These are phyloP conservation scores for Gossypium davidsonii DNA, from an alignment of 441 rosid species.

Conservation along the genomic window DNA sequence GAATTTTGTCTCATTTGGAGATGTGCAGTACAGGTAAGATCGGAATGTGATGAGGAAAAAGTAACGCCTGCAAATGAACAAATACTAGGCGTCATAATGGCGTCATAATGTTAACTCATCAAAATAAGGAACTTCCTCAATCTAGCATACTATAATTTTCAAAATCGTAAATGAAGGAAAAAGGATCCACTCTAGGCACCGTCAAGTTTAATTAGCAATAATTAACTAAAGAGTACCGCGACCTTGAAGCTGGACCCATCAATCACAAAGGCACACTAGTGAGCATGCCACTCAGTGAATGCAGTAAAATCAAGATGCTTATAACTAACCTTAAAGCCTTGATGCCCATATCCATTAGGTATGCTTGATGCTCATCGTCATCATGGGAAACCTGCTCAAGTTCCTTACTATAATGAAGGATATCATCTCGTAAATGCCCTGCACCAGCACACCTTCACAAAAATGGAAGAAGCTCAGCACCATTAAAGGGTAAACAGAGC, in stretches of 20 bases:
- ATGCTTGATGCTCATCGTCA: slow-evolving; percentile 63
- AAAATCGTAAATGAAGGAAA: not conserved
- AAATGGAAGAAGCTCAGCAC: slow-evolving; percentile 19
- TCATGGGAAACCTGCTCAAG: slow-evolving; percentile 42
- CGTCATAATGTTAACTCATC: not conserved
- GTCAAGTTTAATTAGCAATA: not conserved
- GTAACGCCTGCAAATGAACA: slow-evolving; percentile 65
- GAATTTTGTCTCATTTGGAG: slow-evolving; percentile 52
- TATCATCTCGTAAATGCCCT: slow-evolving; percentile 85
- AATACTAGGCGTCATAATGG: not conserved
- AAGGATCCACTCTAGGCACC: not conserved
- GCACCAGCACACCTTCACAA: slow-evolving; percentile 82
- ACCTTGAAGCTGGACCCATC: not conserved
- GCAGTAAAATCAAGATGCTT: not conserved
- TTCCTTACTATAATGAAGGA: slow-evolving; percentile 60
- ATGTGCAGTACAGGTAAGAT: slow-evolving; percentile 73
- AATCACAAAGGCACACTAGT: not conserved
- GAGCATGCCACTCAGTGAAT: not conserved
- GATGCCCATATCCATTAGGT: slow-evolving; percentile 72
- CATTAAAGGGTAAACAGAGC: not conserved
- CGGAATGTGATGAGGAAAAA: slow-evolving; percentile 82
- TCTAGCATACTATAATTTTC: not conserved
- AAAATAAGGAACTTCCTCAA: not conserved
- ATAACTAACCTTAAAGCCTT: slow-evolving; percentile 81
- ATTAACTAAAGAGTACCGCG: not conserved